A percentile compares a stretch with the other conserved stretches of the same genome.
phyloP scores from a whole-genome alignment of 257 asterid genomes.

The Petunia axillaris region DNA sequence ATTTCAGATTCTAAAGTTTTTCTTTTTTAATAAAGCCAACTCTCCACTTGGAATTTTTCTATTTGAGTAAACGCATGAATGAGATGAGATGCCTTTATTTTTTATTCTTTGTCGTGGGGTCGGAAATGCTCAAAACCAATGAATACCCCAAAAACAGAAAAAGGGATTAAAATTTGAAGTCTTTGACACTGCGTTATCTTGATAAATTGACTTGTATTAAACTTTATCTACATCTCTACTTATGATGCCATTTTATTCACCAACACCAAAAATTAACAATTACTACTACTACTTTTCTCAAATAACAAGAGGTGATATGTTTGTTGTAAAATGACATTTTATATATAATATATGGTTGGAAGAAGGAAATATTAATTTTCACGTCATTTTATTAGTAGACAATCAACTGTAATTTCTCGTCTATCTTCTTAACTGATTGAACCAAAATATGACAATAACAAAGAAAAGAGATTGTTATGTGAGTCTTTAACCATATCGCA shows the following conservation, averaged over 20 bases:
- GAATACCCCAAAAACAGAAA: not conserved
- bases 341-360: not conserved
- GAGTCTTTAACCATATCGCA: not conserved
- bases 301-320: not conserved
- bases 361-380: not conserved
- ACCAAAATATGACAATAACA: not conserved
- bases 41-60: not conserved
- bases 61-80: not conserved
- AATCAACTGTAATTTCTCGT: not conserved
- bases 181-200: not conserved
- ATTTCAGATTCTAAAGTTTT: slow-evolving; percentile 3
- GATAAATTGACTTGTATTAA: no score
- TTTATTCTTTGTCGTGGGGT: not conserved
- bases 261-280: no score
- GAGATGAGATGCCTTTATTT: slow-evolving; percentile 8
- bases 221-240: no score
- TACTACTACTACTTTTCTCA: not conserved
- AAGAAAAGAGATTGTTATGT: not conserved
- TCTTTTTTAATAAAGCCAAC: not conserved
- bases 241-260: not conserved
- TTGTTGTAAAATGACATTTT: not conserved
- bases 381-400: not conserved
- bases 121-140: not conserved
- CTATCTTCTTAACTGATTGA: no score
- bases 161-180: not conserved